Evolutionary conservation across 2,329 filamentous ascomycete species (phyloP).

Genomic region (Lachnellula willkommii): DNA sequence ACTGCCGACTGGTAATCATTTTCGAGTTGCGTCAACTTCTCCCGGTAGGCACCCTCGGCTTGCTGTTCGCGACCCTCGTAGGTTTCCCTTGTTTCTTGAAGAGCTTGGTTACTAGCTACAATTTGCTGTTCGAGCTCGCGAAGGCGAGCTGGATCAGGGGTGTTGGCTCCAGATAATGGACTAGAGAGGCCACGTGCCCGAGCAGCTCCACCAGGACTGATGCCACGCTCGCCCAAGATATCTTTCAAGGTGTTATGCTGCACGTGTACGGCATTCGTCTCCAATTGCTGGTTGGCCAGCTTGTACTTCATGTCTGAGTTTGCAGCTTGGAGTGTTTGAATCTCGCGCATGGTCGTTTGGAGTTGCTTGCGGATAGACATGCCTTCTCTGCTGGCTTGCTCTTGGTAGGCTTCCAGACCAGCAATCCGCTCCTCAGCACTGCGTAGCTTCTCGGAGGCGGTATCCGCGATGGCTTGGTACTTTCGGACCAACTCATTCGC

Average conservation of each 20-base stretch:
- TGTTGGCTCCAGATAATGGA: slow-evolving; percentile 68
- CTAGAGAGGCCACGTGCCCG: slow-evolving; percentile 68
- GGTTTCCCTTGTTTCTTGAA: slow-evolving; percentile 76
- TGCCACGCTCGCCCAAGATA: slow-evolving; percentile 80
- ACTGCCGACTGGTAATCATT: slow-evolving; percentile 97
- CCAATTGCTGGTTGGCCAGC: slow-evolving; percentile 79
- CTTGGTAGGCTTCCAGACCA: slow-evolving; percentile 92
- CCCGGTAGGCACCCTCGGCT: slow-evolving; percentile 82
- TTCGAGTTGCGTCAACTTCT: slow-evolving; percentile 89
- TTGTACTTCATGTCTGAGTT: slow-evolving; percentile 79
- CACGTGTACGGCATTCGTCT: slow-evolving; percentile 87
- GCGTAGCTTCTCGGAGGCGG: slow-evolving; percentile 80
- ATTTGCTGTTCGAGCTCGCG: slow-evolving; percentile 87
- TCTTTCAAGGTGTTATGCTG: slow-evolving; percentile 93
- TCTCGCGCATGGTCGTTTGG: slow-evolving; percentile 76
- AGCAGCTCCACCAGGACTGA: slow-evolving; percentile 68
- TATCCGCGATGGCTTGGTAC: slow-evolving; percentile 83
- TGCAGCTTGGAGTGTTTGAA: slow-evolving; percentile 71
- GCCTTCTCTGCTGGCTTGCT: slow-evolving; percentile 91
- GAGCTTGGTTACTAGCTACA: slow-evolving; percentile 66
- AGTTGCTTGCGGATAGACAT: slow-evolving; percentile 85
- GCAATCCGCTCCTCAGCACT: slow-evolving; percentile 95
- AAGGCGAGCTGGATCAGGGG: slow-evolving; percentile 72
- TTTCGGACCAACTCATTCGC: slow-evolving; percentile 78
- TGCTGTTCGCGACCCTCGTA: slow-evolving; percentile 79